Conservation (phyloP, 2,329 filamentous ascomycete species). For the Xylariaceae sp. region DNA sequence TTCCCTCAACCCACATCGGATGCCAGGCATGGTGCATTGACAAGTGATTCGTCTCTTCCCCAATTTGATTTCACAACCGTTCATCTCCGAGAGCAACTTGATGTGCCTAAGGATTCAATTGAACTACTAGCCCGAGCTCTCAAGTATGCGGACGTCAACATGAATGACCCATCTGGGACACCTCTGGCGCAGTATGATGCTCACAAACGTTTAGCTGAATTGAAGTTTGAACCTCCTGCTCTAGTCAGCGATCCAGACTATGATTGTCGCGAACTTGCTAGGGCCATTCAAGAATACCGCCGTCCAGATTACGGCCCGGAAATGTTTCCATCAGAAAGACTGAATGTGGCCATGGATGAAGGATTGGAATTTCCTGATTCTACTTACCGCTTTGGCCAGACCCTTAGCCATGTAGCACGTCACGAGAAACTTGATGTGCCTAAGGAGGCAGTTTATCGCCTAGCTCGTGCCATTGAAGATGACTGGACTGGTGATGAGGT, state of each 20-base stretch:
- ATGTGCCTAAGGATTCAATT: slow-evolving; percentile 18
- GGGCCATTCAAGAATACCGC: slow-evolving; percentile 17
- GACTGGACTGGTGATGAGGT: slow-evolving; percentile 19
- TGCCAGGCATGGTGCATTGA: slow-evolving; percentile 7
- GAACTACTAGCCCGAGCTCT: slow-evolving; percentile 18
- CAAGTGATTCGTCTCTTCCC: slow-evolving; percentile 20
- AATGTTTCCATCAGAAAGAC: slow-evolving; percentile 28
- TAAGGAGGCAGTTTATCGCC: slow-evolving; percentile 21
- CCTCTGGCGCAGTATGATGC: slow-evolving; percentile 8
- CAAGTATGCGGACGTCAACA: not conserved
- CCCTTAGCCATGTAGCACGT: slow-evolving; percentile 5
- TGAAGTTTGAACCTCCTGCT: slow-evolving; percentile 30
- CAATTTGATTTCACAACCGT: slow-evolving; percentile 20
- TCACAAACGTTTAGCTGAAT: slow-evolving; percentile 3
- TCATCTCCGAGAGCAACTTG: slow-evolving; percentile 21
- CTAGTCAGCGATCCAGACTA: slow-evolving; percentile 29
- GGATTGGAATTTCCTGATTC: slow-evolving; percentile 25
- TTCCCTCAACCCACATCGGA: slow-evolving; percentile 6
- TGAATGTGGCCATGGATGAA: slow-evolving; percentile 25
- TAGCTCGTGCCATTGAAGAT: slow-evolving; percentile 20
- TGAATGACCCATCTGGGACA: not conserved
- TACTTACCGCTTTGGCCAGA: slow-evolving; percentile 14
- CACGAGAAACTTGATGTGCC: slow-evolving; percentile 27
- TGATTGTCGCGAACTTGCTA: slow-evolving; percentile 25
- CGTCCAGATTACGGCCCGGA: slow-evolving; percentile 15